Conservation (phyloP, 2,329 filamentous ascomycete genomes). For the Fusarium chaquense region DNA sequence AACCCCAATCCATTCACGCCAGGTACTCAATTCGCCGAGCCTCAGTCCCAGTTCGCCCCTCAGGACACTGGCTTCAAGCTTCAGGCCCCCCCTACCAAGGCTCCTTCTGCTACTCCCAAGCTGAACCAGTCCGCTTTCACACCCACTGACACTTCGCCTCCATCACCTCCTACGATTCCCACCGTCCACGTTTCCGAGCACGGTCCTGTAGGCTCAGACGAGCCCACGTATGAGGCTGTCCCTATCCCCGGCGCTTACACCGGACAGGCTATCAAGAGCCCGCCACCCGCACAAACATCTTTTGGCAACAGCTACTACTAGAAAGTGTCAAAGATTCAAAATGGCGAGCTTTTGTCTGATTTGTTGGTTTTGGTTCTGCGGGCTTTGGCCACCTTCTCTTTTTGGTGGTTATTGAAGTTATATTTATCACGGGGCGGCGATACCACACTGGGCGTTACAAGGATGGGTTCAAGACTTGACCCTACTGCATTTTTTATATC, state of each 20-base stretch:
- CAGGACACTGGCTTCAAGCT: constrained; percentile 79
- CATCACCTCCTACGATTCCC: constrained; percentile 49
- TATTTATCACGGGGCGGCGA: constrained; percentile 34
- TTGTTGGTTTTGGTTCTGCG: constrained; percentile 29
- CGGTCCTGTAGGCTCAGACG: constrained; percentile 78
- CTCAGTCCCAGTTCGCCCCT: constrained; percentile 71
- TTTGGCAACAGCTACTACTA: constrained; percentile 55
- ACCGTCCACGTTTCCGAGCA: constrained; percentile 69
- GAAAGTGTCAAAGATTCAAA: constrained; percentile 4
- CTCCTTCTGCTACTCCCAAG: constrained; percentile 82
- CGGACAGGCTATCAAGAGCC: constrained; percentile 65
- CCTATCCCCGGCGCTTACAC: constrained; percentile 90
- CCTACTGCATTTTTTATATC: constrained; percentile 22
- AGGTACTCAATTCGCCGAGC: constrained; percentile 68
- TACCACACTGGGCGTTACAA: constrained; percentile 40
- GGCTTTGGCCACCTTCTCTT: constrained; percentile 12
- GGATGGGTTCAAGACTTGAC: constrained; percentile 29
- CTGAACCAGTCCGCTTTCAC: constrained; percentile 72
- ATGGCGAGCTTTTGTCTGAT: constrained; percentile 16
- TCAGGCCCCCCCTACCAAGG: constrained; percentile 83
- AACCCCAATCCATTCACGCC: constrained; percentile 65
- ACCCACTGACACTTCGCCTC: constrained; percentile 56
- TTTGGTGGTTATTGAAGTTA: constrained; percentile 25
- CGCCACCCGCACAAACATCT: constrained; percentile 58
- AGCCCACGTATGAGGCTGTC: constrained; percentile 86